Percentiles rank a stretch among this genome's conserved stretches.
These are phyloP conservation scores for Arthrobotrys pseudoclavata DNA, from an alignment of 2,329 filamentous ascomycete genomes.

Conservation along the genomic window DNA sequence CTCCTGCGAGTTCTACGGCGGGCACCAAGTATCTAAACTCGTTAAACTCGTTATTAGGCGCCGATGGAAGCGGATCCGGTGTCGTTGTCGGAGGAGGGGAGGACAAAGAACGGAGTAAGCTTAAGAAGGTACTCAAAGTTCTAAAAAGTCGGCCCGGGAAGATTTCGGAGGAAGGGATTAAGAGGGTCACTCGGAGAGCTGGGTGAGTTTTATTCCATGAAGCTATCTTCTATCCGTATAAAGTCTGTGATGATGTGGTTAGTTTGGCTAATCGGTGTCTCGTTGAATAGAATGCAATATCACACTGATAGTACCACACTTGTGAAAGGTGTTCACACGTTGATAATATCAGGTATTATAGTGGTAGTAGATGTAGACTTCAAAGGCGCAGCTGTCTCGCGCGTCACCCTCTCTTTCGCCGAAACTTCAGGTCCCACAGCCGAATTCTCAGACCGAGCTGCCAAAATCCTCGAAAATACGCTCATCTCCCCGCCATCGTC, in stretches of 20 bases:
- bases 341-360: constrained; percentile 75
- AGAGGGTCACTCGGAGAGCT: constrained; percentile 76
- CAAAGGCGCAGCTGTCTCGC: constrained; percentile 74
- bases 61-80: constrained; percentile 22
- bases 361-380: constrained; percentile 73
- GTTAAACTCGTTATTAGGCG: constrained; percentile 34
- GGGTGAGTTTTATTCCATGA: constrained; percentile 66
- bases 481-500: constrained; percentile 65
- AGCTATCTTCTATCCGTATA: not conserved
- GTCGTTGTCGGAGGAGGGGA: constrained; percentile 27
- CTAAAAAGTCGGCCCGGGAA: constrained; percentile 61
- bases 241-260: constrained; percentile 63
- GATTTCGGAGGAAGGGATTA: constrained; percentile 80
- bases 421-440: constrained; percentile 73
- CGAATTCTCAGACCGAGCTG: constrained; percentile 74
- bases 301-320: constrained; percentile 72
- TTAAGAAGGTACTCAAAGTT: constrained; percentile 61
- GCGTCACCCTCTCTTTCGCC: constrained; percentile 75
- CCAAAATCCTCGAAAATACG: constrained; percentile 76
- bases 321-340: constrained; percentile 69
- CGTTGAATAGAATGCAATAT: constrained; percentile 69
- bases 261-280: not conserved
- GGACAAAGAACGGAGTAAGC: constrained; percentile 51
- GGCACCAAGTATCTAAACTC: constrained; percentile 55
- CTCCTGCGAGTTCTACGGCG: constrained; percentile 50